Evolutionary conservation across 345 rosid species (phyloP).

Genomic region (Gossypium australe): DNA sequence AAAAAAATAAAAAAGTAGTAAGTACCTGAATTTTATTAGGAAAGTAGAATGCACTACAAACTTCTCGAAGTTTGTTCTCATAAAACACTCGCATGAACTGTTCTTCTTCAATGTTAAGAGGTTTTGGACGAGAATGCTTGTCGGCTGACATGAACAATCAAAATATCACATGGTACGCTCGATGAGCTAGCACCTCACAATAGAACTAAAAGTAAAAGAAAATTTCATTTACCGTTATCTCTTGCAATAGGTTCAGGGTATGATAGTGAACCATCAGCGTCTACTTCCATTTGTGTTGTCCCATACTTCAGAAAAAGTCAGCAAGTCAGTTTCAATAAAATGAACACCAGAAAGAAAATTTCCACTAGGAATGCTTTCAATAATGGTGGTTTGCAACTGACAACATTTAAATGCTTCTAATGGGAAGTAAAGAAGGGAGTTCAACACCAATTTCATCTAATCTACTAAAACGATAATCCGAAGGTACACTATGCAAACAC

Average conservation of each 20-base stretch:
- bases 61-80: constrained; percentile 91
- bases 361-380: background rate
- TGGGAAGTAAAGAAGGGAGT: background rate
- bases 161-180: background rate
- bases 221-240: constrained; percentile 42
- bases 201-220: background rate
- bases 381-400: background rate
- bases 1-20: constrained; percentile 2
- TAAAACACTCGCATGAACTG: constrained; percentile 81
- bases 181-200: background rate
- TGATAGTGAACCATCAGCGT: constrained; percentile 72
- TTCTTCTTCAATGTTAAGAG: constrained; percentile 83
- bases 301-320: constrained; percentile 47
- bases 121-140: constrained; percentile 73
- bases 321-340: constrained; percentile 15
- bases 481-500: background rate
- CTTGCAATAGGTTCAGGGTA: constrained; percentile 51
- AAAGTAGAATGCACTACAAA: constrained; percentile 88
- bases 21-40: constrained; percentile 93
- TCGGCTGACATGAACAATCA: constrained; percentile 41
- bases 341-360: background rate
- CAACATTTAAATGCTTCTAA: background rate
- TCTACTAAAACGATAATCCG: background rate
- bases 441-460: constrained; percentile 3
- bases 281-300: constrained; percentile 80